A percentile compares a stretch with the other conserved stretches of the same genome.
These are phyloP conservation scores for Aspergillus pseudoterreus DNA, from an alignment of 2,329 filamentous ascomycete species.

Conservation along the genomic window DNA sequence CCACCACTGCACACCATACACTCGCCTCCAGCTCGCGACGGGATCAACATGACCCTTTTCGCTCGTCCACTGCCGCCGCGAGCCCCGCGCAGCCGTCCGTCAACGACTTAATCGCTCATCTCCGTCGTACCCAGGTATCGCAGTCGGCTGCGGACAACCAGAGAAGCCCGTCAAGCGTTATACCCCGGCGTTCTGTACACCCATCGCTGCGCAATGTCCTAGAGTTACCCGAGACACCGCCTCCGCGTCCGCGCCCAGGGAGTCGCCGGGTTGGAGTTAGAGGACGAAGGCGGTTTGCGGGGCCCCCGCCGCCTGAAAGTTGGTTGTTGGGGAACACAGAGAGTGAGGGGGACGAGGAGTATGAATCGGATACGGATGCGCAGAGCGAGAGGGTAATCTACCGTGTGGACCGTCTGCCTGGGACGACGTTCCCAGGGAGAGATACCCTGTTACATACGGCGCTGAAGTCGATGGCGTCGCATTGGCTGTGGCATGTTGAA, in stretches of 20 bases:
- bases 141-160: slow-evolving; percentile 15
- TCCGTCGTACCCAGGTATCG: slow-evolving; percentile 41
- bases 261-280: slow-evolving; percentile 29
- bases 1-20: slow-evolving; percentile 38
- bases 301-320: slow-evolving; percentile 45
- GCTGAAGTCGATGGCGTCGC: slow-evolving; percentile 52
- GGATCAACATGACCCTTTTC: slow-evolving; percentile 25
- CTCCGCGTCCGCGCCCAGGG: slow-evolving; percentile 39
- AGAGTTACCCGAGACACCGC: slow-evolving; percentile 41
- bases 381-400: slow-evolving; percentile 22
- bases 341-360: slow-evolving; percentile 5
- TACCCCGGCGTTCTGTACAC: slow-evolving; percentile 38
- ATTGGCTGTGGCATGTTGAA: slow-evolving; percentile 55
- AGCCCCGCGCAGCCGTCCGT: slow-evolving; percentile 33
- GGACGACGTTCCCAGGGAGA: slow-evolving; percentile 31
- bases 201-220: slow-evolving; percentile 44
- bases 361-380: slow-evolving; percentile 9
- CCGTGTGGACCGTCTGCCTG: slow-evolving; percentile 39
- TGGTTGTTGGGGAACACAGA: slow-evolving; percentile 34
- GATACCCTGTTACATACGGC: slow-evolving; percentile 49
- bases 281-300: slow-evolving; percentile 37
- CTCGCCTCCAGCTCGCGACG: slow-evolving; percentile 23
- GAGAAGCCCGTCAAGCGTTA: slow-evolving; percentile 14
- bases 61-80: slow-evolving; percentile 14
- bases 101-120: slow-evolving; percentile 46